Conservation (phyloP, 2,329 filamentous ascomycete genomes). For the Pseudogymnoascus destructans region DNA sequence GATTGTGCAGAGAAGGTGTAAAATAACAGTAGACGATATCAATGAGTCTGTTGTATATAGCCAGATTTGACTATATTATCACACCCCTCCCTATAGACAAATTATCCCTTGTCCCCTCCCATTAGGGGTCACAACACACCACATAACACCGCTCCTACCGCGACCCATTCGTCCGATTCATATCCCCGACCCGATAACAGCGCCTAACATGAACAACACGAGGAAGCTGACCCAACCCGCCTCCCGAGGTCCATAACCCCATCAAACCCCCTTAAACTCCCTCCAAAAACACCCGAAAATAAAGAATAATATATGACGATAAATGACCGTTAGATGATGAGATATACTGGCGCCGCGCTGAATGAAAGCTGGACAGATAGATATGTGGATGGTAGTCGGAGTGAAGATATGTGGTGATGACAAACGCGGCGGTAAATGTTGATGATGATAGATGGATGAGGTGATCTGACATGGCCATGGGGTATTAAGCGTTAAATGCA, state of each 20-base stretch:
- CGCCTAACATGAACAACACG: not conserved
- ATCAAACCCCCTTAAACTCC: not conserved
- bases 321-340: conserved; percentile 8
- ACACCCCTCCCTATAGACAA: not conserved
- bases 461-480: not conserved
- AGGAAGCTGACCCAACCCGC: not conserved
- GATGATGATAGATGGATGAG: not conserved
- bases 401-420: not conserved
- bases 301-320: not conserved
- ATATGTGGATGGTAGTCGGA: not conserved
- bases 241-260: not conserved
- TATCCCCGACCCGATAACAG: not conserved
- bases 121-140: not conserved
- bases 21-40: too few relatives aligned
- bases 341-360: conserved; percentile 5
- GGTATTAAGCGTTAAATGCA: not conserved
- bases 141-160: not conserved
- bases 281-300: not conserved
- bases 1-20: too few relatives aligned
- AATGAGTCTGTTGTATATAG: not conserved
- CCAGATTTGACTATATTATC: not conserved
- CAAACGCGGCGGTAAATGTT: not conserved
- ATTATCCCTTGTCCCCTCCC: not conserved
- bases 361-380: conserved; percentile 3
- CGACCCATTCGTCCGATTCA: not conserved